Percentiles rank a stretch among this genome's conserved stretches.
These are phyloP conservation scores for Penicillium argentinense DNA, from an alignment of 495 filamentous ascomycete genomes.

Conservation along the genomic window DNA sequence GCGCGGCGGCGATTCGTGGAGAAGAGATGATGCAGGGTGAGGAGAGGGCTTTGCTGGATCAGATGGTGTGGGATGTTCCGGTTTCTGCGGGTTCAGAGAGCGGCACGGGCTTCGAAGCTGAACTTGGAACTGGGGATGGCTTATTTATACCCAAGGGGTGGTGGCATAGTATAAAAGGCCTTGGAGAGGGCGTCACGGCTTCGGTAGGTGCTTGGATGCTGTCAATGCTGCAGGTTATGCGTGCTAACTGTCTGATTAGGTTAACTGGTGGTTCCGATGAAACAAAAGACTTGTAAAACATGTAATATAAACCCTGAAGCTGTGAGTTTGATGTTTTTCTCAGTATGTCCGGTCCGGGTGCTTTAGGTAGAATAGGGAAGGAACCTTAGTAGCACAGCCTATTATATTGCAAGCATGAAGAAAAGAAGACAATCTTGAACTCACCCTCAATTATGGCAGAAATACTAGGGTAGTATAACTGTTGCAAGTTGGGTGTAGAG, in stretches of 20 bases:
- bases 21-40: conserved; percentile 90
- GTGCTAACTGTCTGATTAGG: conserved; percentile 36
- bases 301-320: not conserved
- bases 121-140: conserved; percentile 65
- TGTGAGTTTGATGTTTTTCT: too few relatives aligned
- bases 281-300: too few relatives aligned
- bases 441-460: too few relatives aligned
- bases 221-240: not conserved
- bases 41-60: conserved; percentile 64
- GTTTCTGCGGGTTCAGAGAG: conserved; percentile 14
- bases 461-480: too few relatives aligned
- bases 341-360: too few relatives aligned
- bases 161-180: conserved; percentile 92
- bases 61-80: conserved; percentile 64
- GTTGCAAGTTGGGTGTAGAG: too few relatives aligned
- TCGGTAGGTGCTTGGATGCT: conserved; percentile 52
- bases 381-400: too few relatives aligned
- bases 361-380: too few relatives aligned
- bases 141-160: conserved; percentile 89
- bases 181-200: conserved; percentile 61
- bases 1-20: conserved; percentile 62
- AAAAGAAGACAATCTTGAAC: too few relatives aligned
- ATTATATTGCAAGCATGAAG: too few relatives aligned
- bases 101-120: conserved; percentile 53
- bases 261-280: conserved; percentile 95